A percentile compares a stretch with the other conserved stretches of the same genome.
phyloP scores from a whole-genome alignment of 768 basidiomycete genomes.

The Paxillus involutus region DNA sequence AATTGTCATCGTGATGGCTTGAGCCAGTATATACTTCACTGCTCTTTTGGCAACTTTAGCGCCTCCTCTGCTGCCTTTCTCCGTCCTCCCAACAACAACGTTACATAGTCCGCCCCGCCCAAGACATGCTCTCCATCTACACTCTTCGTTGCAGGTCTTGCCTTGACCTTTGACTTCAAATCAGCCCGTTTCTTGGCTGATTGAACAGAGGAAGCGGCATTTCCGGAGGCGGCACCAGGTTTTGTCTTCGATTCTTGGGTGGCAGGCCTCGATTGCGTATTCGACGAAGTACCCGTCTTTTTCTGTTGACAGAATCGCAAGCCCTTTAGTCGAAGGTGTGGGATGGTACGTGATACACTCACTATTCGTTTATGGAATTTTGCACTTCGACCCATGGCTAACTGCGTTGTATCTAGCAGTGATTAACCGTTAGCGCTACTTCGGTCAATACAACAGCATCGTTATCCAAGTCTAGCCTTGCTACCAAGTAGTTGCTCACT shows the following conservation, averaged over 20 bases:
- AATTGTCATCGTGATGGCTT: too few species aligned
- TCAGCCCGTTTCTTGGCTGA: conserved; percentile 28
- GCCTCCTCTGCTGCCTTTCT: conserved; percentile 68
- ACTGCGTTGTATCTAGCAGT: background rate
- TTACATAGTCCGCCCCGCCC: conserved; percentile 77
- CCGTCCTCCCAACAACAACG: conserved; percentile 69
- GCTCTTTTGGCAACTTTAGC: conserved; percentile 47
- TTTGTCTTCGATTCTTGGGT: background rate
- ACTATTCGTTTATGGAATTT: conserved; percentile 36
- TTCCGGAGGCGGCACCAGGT: background rate
- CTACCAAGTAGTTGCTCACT: too few species aligned
- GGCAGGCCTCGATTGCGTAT: conserved; percentile 5
- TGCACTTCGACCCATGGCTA: conserved; percentile 36
- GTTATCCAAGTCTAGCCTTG: too few species aligned
- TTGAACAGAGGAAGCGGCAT: conserved; percentile 8
- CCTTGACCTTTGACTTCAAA: conserved; percentile 25
- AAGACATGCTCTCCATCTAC: conserved; percentile 45
- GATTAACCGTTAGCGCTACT: too few species aligned
- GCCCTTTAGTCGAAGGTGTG: background rate
- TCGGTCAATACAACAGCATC: too few species aligned
- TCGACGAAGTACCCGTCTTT: conserved; percentile 16
- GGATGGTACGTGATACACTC: conserved; percentile 5
- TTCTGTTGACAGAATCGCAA: conserved; percentile 15
- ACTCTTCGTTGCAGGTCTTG: conserved; percentile 1
- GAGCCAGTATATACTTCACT: background rate